Evolutionary conservation across 768 basidiomycete genomes (phyloP).

Genomic region (Multifurca ochricompacta): DNA sequence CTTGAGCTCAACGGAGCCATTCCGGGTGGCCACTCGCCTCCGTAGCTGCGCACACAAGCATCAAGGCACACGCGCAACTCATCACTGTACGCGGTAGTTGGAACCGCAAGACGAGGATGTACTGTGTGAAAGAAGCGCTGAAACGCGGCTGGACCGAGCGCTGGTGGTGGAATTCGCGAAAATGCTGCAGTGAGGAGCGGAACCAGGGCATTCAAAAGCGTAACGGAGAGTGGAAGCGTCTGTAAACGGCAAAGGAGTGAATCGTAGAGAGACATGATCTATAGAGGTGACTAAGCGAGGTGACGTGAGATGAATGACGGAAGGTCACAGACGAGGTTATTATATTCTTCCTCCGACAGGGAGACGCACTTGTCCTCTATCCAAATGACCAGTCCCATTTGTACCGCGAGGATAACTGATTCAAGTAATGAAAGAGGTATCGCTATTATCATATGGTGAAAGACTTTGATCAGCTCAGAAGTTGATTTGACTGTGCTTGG

Average conservation of each 20-base stretch:
- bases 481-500: background rate
- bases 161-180: conserved; percentile 11
- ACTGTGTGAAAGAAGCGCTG: background rate
- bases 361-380: conserved; percentile 7
- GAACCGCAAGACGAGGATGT: background rate
- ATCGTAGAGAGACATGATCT: conserved; percentile 12
- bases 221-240: background rate
- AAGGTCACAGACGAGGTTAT: conserved; percentile 4
- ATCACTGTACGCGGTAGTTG: background rate
- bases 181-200: conserved; percentile 10
- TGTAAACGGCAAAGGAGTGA: conserved; percentile 5
- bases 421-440: background rate
- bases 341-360: conserved; percentile 1
- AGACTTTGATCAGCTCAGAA: background rate
- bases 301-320: background rate
- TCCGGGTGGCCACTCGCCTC: conserved; percentile 3
- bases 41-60: conserved; percentile 7
- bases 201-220: conserved; percentile 3
- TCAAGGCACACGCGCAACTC: conserved; percentile 10
- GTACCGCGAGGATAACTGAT: background rate
- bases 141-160: conserved; percentile 9
- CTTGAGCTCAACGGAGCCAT: conserved; percentile 1
- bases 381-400: conserved; percentile 9
- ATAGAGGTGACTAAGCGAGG: background rate
- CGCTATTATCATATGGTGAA: background rate